Conservation (phyloP, 2,329 filamentous ascomycete species). For the Fusarium denticulatum region DNA sequence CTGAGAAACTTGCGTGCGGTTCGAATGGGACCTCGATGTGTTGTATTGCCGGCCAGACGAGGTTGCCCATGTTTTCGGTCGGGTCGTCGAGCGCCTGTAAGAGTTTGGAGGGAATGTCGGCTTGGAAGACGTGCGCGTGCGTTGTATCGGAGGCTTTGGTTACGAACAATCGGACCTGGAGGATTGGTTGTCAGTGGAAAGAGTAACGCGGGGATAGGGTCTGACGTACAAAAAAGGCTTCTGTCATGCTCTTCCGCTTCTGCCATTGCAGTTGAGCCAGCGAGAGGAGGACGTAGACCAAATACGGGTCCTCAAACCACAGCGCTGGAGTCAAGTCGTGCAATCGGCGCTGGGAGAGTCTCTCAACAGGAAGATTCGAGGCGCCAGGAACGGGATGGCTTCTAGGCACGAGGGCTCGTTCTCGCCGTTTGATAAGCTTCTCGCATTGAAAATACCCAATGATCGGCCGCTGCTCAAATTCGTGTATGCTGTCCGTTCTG, state of each 20-base stretch:
- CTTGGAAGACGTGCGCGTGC: neutral
- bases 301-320: neutral
- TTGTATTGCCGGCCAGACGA: neutral
- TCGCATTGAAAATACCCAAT: neutral
- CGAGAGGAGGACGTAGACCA: neutral
- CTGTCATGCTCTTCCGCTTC: rapidly evolving
- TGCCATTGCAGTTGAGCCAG: neutral
- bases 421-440: rapidly evolving
- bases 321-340: neutral
- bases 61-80: neutral
- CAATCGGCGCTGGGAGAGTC: neutral
- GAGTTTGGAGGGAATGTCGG: neutral
- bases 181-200: neutral
- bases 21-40: neutral
- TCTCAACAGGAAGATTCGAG: neutral
- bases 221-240: neutral
- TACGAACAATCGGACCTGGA: neutral
- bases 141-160: rapidly evolving
- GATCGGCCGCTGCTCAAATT: rapidly evolving
- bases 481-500: rapidly evolving
- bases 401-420: neutral
- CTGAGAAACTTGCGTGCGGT: neutral
- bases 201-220: rapidly evolving
- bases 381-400: neutral
- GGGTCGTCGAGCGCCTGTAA: neutral